Conservation (phyloP, 345 rosid genomes). For the Eucalyptus pumila region DNA sequence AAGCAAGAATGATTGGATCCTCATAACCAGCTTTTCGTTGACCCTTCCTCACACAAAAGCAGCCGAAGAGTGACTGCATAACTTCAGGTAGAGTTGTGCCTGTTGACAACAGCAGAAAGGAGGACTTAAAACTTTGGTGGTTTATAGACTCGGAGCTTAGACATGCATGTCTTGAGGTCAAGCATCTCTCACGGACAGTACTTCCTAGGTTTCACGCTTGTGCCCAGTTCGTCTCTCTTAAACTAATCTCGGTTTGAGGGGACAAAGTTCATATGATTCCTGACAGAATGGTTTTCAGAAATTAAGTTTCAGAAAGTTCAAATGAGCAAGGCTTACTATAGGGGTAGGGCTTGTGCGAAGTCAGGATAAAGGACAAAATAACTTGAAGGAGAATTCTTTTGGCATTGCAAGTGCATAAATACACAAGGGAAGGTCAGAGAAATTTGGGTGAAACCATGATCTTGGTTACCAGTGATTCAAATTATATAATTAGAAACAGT, state of each 20-base stretch:
- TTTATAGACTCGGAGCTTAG: background rate
- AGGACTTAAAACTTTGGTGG: background rate
- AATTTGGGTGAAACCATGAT: background rate
- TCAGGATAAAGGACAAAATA: background rate
- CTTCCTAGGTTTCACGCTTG: background rate
- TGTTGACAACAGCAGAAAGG: background rate
- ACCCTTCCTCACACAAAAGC: slow-evolving; percentile 32
- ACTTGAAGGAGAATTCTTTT: background rate
- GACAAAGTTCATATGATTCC: background rate
- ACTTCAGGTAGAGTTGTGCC: background rate
- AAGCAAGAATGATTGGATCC: slow-evolving; percentile 51
- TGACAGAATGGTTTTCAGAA: background rate
- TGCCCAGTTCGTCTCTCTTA: background rate
- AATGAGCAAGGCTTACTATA: background rate
- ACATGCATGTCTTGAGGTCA: background rate
- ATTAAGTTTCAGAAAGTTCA: background rate
- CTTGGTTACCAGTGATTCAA: background rate
- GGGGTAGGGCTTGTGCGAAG: background rate
- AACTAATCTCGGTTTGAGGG: background rate
- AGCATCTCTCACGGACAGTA: background rate
- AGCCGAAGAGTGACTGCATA: slow-evolving; percentile 34
- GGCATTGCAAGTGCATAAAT: background rate
- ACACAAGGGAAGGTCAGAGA: background rate
- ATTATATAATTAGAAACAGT: background rate
- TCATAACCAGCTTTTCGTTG: slow-evolving; percentile 20